These are phyloP conservation scores for Mesotaenium endlicherianum DNA, from an alignment of 139 green algal species.

Conservation along the genomic window DNA sequence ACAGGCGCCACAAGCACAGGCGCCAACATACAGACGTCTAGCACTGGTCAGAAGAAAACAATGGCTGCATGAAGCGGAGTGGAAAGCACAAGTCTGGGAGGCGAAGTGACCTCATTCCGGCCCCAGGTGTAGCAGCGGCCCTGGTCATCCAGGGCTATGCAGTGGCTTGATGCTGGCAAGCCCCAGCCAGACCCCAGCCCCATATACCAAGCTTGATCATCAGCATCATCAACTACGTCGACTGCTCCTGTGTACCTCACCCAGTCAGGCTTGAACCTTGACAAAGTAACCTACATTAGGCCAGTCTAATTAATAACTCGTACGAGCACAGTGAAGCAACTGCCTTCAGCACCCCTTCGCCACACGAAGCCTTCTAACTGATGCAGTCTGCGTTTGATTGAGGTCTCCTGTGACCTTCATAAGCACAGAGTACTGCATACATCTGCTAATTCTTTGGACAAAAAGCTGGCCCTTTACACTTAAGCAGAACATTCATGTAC, in stretches of 20 bases:
- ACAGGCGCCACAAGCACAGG: neutral
- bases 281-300: neutral
- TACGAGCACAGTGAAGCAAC: no score
- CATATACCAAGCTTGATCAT: neutral
- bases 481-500: neutral
- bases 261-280: neutral
- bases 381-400: no score
- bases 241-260: neutral
- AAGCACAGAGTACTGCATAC: no score
- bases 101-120: slow-evolving; percentile 64
- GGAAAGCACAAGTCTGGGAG: neutral
- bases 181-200: neutral
- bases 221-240: neutral
- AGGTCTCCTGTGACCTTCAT: no score
- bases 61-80: neutral
- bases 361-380: no score
- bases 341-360: no score
- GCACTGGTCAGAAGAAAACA: neutral
- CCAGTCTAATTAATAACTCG: no score
- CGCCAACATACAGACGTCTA: neutral
- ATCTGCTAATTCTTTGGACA: no score
- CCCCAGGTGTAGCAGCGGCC: slow-evolving; percentile 84
- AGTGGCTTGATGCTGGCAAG: slow-evolving; percentile 69
- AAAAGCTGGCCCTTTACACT: no score
- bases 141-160: slow-evolving; percentile 59